Percentiles rank a stretch among this genome's conserved stretches.
Evolutionary conservation across 192 early-diverging fungal species (phyloP).

Genomic region (Paraglomus occultum): DNA sequence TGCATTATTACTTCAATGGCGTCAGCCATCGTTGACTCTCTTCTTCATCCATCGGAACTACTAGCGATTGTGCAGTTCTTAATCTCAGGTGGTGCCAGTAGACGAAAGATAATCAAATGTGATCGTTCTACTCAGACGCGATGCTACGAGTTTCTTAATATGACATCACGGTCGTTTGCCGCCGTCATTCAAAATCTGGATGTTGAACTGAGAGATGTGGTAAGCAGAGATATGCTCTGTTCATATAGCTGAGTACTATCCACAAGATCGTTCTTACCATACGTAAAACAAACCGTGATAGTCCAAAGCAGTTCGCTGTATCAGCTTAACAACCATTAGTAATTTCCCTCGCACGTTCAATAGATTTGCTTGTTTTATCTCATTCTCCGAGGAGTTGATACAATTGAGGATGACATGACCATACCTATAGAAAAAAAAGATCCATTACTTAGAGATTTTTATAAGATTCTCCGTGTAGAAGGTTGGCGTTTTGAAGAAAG

Average conservation of each 20-base stretch:
- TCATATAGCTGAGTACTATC: neutral
- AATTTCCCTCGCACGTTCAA: constrained; percentile 38
- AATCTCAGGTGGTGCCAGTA: neutral
- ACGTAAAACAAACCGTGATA: neutral
- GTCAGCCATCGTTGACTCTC: constrained; percentile 60
- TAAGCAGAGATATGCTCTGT: constrained; percentile 34
- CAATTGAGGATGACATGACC: constrained; percentile 99
- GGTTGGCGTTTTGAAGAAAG: constrained; percentile 82
- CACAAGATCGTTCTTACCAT: constrained; percentile 1
- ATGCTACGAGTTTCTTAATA: constrained; percentile 90
- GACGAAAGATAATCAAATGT: constrained; percentile 42
- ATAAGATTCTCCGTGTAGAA: constrained; percentile 72
- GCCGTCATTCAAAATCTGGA: constrained; percentile 90
- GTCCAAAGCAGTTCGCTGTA: neutral
- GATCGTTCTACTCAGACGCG: constrained; percentile 52
- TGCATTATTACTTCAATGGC: constrained; percentile 49
- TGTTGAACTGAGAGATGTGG: constrained; percentile 72
- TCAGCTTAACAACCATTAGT: constrained; percentile 31
- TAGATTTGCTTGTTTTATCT: constrained; percentile 96
- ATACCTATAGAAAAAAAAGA: constrained; percentile 75
- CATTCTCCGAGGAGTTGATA: constrained; percentile 93
- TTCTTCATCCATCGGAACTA: constrained; percentile 84
- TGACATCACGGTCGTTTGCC: constrained; percentile 95
- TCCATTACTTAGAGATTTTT: constrained; percentile 74
- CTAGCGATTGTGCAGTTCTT: constrained; percentile 69